Base-by-base conservation (phyloP, 1,139 yeast genomes). In the Maudiozyma humilis region DNA sequence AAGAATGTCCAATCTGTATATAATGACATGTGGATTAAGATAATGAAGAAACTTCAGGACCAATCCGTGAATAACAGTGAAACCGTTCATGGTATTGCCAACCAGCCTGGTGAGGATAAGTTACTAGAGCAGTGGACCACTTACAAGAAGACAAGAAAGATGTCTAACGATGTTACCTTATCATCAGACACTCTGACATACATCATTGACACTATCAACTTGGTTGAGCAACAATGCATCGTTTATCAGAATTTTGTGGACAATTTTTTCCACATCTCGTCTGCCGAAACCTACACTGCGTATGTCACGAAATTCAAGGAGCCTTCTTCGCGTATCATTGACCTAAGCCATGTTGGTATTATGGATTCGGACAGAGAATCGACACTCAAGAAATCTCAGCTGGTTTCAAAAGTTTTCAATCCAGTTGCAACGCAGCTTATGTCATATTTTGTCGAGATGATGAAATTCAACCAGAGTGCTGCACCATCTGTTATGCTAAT, bases 171-270 rank as follows among this genome's bases (percentile, higher is more conserved):
- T 13, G 46, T 40, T 12, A 52, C 58, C 2, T 35, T 45, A 2
- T 49, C 51, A 3, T 41, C 44, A 15, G 20, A 43, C 2, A 32
- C 45, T 1, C 41, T 60, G 13, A 41, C 44, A 12, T 37, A 49
- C 4, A 44, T 52, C 34, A 44, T 62, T 34, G 46, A 54, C 4
- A 47, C 63, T 3, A 51, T 73, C 16, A 64, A 66, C 25, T 56
- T 62, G 2, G 44, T 72, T 18, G 64, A 67, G 35, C 55, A 62
- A 40, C 63, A 73, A 2, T 69, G 84, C 16, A 63, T 78, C 12
- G 69, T 74, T 12, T 78, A 85, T 41, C 95, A 85, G 53, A 79
- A 75, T 53, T 79, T 86, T 48, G 59, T 82, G 15, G 76, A 76
- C 10, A 67, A 65, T 15, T 71, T 87, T 46, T 87, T 88, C 66